Evolutionary conservation across 495 filamentous ascomycete genomes (phyloP).

Genomic region (Cladorrhinum samala): DNA sequence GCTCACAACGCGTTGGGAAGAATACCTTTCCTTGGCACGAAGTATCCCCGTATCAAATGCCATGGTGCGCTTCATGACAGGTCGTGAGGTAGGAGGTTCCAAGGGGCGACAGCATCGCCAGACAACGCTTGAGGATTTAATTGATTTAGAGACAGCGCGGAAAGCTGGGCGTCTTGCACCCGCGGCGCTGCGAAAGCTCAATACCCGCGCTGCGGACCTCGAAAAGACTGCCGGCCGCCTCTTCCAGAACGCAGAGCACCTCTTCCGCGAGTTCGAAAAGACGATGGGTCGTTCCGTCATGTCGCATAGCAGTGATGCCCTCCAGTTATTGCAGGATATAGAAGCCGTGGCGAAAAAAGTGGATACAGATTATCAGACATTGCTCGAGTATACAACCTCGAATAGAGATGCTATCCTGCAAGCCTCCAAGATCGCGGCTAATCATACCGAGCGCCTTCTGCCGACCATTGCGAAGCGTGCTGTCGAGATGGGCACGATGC

Average conservation of each 20-base stretch:
- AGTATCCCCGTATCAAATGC: slow-evolving; percentile 49
- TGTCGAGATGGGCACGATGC: slow-evolving; percentile 66
- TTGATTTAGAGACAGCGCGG: slow-evolving; percentile 60
- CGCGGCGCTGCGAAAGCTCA: slow-evolving; percentile 40
- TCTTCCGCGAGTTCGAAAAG: slow-evolving; percentile 45
- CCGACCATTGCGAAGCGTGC: slow-evolving; percentile 68
- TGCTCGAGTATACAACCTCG: slow-evolving; percentile 59
- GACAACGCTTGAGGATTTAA: slow-evolving; percentile 61
- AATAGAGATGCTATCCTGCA: slow-evolving; percentile 69
- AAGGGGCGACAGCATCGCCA: slow-evolving; percentile 33
- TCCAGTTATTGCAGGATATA: slow-evolving; percentile 71
- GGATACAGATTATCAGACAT: slow-evolving; percentile 76
- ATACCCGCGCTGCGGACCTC: slow-evolving; percentile 38
- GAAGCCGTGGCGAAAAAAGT: slow-evolving; percentile 80
- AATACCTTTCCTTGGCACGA: slow-evolving; percentile 54
- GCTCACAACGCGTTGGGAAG: slow-evolving; percentile 62
- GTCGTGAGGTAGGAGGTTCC: slow-evolving; percentile 36
- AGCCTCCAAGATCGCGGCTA: slow-evolving; percentile 77
- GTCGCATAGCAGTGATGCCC: slow-evolving; percentile 35
- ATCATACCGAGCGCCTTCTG: slow-evolving; percentile 81
- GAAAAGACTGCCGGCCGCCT: slow-evolving; percentile 41
- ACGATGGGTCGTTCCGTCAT: slow-evolving; percentile 40
- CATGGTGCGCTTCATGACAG: slow-evolving; percentile 51
- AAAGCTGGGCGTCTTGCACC: slow-evolving; percentile 53
- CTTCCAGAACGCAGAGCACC: slow-evolving; percentile 38